Conservation (phyloP, 176 grass and related monocot genomes). For the Pontederia paniculata region DNA sequence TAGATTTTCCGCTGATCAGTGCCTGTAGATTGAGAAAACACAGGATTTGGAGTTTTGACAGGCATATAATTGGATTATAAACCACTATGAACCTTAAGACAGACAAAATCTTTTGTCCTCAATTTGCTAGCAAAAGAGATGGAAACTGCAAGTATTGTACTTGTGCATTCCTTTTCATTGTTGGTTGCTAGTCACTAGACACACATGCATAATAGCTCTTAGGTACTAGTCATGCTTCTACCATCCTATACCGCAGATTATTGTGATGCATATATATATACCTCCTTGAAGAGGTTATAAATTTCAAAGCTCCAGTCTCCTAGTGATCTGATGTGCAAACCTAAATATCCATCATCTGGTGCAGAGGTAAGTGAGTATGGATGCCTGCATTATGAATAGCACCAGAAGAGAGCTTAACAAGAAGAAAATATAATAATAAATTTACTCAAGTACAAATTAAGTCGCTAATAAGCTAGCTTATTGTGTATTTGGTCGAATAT, state of each 20-base stretch:
- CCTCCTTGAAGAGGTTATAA: constrained; percentile 47
- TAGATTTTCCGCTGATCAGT: constrained; percentile 20
- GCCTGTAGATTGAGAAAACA: constrained; percentile 25
- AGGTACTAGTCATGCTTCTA: neutral
- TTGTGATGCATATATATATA: neutral
- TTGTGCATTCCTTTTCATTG: too few species aligned
- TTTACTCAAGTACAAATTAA: neutral
- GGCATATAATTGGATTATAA: too few species aligned
- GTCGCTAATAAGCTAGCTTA: too few species aligned
- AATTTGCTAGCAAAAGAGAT: too few species aligned
- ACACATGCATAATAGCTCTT: neutral
- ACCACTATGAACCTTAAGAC: too few species aligned
- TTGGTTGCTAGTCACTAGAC: too few species aligned
- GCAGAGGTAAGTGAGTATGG: constrained; percentile 67
- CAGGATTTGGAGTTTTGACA: too few species aligned
- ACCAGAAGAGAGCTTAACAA: constrained; percentile 1
- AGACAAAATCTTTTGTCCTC: too few species aligned
- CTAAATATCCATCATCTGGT: constrained; percentile 52
- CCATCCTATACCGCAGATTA: neutral
- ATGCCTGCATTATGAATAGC: constrained; percentile 31
- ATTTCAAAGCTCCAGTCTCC: constrained; percentile 69
- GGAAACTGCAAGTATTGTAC: too few species aligned
- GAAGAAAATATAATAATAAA: constrained; percentile 10
- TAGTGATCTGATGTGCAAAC: constrained; percentile 59
- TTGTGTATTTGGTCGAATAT: too few species aligned